These are phyloP conservation scores for Hanseniaspora mollemarum DNA, from an alignment of 805 yeast species.

Conservation along the genomic window DNA sequence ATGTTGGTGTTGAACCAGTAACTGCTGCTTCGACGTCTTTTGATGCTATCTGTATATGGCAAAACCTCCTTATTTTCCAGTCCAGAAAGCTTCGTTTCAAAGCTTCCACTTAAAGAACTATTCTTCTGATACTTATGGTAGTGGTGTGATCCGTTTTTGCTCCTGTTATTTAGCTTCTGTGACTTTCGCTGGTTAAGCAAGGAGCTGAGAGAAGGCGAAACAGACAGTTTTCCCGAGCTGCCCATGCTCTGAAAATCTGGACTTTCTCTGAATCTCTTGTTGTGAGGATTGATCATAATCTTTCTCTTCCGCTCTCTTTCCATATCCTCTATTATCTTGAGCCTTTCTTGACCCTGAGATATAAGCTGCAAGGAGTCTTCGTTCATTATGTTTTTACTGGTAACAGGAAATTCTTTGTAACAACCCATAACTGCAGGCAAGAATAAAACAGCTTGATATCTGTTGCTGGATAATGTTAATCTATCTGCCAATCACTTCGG, in stretches of 20 bases:
- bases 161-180: slow-evolving; percentile 3
- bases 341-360: background rate
- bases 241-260: background rate
- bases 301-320: background rate
- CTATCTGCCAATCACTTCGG: too few species aligned
- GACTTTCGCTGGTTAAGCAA: slow-evolving; percentile 10
- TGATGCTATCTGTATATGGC: background rate
- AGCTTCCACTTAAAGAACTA: background rate
- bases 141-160: background rate
- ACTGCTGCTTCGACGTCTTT: slow-evolving; percentile 10
- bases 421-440: background rate
- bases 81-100: background rate
- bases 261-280: background rate
- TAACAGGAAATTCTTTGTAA: background rate
- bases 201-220: slow-evolving; percentile 13
- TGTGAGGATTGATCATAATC: background rate
- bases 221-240: background rate
- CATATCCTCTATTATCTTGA: background rate
- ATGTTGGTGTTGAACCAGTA: slow-evolving; percentile 12
- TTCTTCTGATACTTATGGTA: background rate
- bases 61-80: background rate
- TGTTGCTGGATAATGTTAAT: too few species aligned
- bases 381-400: background rate
- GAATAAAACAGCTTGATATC: background rate
- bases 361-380: background rate